Evolutionary conservation across 169 alveolate species (phyloP).

Genomic region (Cryptosporidium meleagridis): DNA sequence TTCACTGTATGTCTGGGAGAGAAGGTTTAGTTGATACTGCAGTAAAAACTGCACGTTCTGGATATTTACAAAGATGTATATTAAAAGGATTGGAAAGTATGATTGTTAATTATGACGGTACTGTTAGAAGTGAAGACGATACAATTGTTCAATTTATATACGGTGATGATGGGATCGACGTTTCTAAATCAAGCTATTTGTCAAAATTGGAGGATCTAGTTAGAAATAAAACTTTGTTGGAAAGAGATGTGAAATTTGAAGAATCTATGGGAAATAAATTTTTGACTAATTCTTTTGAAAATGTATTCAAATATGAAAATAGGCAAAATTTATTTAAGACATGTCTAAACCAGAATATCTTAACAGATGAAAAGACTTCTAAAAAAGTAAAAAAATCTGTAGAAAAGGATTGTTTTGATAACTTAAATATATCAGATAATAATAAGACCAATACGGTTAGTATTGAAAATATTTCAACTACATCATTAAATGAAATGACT

Average conservation of each 20-base stretch:
- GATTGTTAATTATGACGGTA: constrained; percentile 94
- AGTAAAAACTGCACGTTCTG: constrained; percentile 97
- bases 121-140: constrained; percentile 97
- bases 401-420: not conserved
- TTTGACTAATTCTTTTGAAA: constrained; percentile 23
- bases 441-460: not conserved
- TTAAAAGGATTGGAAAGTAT: constrained; percentile 95
- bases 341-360: constrained; percentile 11
- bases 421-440: not conserved
- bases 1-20: constrained; percentile 99
- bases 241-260: constrained; percentile 67
- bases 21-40: constrained; percentile 99
- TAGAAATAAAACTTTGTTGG: constrained; percentile 75
- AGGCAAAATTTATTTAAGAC: constrained; percentile 20
- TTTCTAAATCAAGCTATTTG: constrained; percentile 90
- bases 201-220: constrained; percentile 84
- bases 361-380: not conserved
- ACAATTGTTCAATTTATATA: constrained; percentile 94
- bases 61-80: constrained; percentile 97
- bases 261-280: constrained; percentile 20
- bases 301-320: constrained; percentile 34
- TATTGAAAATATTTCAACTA: not conserved
- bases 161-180: constrained; percentile 98
- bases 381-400: constrained; percentile 1
- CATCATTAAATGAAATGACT: constrained; percentile 19